Conservation (phyloP, 2,329 filamentous ascomycete species). For the Aspergillus arachidicola region DNA sequence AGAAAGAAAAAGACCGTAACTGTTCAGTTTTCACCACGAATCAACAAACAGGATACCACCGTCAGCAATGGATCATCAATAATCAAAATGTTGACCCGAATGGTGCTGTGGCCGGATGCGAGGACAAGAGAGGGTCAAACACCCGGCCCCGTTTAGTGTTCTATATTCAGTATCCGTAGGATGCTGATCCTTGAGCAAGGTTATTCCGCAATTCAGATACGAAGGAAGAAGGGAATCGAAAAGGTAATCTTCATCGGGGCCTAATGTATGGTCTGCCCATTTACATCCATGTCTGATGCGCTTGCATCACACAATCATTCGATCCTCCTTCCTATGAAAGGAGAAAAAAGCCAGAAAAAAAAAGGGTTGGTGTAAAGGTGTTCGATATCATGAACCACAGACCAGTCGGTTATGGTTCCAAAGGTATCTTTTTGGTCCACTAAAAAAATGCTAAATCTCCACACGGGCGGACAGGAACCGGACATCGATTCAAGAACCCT, state of each 20-base stretch:
- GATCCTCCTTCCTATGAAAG: background rate
- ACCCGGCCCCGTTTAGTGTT: background rate
- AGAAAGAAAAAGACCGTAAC: background rate
- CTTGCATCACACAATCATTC: background rate
- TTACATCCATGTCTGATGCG: background rate
- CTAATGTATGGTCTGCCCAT: background rate
- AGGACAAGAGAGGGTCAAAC: background rate
- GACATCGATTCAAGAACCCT: background rate
- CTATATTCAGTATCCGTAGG: slow-evolving; percentile 4
- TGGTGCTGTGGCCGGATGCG: background rate
- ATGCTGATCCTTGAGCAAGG: slow-evolving; percentile 6
- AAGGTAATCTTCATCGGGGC: background rate
- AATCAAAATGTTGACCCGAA: background rate
- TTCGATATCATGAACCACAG: background rate
- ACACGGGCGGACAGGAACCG: background rate
- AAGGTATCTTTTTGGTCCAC: background rate
- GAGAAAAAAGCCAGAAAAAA: background rate
- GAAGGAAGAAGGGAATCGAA: background rate
- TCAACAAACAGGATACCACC: background rate
- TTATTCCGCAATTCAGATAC: background rate
- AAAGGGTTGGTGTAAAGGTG: background rate
- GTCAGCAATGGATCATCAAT: background rate
- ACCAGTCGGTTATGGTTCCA: background rate
- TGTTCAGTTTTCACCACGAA: background rate
- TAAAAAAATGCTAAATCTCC: background rate